Evolutionary conservation across 2,329 filamentous ascomycete genomes (phyloP).

Genomic region (Chaetomium sp.): DNA sequence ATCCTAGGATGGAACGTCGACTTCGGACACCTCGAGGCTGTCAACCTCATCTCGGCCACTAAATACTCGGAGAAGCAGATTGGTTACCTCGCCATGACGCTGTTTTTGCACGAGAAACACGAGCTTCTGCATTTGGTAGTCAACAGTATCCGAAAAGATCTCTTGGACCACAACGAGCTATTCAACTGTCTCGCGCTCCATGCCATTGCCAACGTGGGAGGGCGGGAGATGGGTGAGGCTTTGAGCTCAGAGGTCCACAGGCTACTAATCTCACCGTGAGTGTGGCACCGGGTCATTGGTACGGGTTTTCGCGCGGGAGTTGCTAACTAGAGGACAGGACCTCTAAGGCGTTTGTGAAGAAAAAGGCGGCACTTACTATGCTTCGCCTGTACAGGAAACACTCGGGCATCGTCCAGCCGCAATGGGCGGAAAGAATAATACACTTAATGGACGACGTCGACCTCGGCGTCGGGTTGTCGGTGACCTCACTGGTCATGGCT

Average conservation of each 20-base stretch:
- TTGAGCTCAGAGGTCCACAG: slow-evolving; percentile 87
- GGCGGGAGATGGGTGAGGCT: slow-evolving; percentile 94
- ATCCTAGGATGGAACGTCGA: slow-evolving; percentile 99
- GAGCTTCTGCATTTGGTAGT: slow-evolving; percentile 93
- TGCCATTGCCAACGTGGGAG: slow-evolving; percentile 95
- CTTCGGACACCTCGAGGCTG: slow-evolving; percentile 95
- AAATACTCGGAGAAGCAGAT: slow-evolving; percentile 99
- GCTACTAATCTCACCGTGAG: slow-evolving; percentile 87
- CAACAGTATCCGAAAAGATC: slow-evolving; percentile 95
- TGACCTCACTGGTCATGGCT: slow-evolving; percentile 92
- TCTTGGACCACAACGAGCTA: slow-evolving; percentile 90
- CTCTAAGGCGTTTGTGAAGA: slow-evolving; percentile 97
- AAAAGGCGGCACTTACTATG: slow-evolving; percentile 92
- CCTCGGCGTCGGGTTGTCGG: slow-evolving; percentile 87
- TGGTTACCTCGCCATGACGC: slow-evolving; percentile 91
- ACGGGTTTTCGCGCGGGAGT: neutral
- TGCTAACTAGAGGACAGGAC: slow-evolving; percentile 32
- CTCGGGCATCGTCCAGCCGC: slow-evolving; percentile 85
- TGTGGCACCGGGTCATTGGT: slow-evolving; percentile 18
- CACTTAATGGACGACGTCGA: slow-evolving; percentile 98
- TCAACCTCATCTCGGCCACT: slow-evolving; percentile 91
- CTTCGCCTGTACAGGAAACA: slow-evolving; percentile 91
- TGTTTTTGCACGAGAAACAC: slow-evolving; percentile 96
- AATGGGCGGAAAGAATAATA: slow-evolving; percentile 97
- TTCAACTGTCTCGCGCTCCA: slow-evolving; percentile 96